Conservation (phyloP, 2,329 filamentous ascomycete genomes). For the Aspergillus fumigatus region DNA sequence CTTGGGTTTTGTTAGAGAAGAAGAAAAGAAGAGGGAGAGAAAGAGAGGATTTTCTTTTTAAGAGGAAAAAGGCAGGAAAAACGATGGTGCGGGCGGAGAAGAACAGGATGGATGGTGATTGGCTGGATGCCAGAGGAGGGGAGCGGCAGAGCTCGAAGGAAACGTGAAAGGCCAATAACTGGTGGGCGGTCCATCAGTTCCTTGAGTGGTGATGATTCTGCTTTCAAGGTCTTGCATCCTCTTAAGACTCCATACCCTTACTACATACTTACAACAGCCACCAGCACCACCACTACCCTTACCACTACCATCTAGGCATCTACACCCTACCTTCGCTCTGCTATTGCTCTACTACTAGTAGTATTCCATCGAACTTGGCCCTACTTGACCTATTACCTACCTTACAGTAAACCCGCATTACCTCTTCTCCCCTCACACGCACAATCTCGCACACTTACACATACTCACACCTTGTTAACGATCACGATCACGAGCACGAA, state of each 20-base stretch:
- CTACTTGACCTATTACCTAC: neutral
- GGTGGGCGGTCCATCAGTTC: neutral
- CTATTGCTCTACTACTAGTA: conserved; percentile 26
- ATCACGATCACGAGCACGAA: conserved; percentile 18
- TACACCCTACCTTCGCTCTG: conserved; percentile 1
- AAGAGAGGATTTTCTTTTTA: conserved; percentile 10
- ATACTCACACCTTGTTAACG: conserved; percentile 3
- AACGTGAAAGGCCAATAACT: neutral
- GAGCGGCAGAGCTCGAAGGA: conserved; percentile 7
- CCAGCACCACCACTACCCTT: neutral
- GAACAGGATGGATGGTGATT: conserved; percentile 25
- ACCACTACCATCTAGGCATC: neutral
- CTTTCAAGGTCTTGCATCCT: neutral
- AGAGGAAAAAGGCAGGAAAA: conserved; percentile 24
- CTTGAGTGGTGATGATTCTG: neutral
- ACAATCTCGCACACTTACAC: neutral
- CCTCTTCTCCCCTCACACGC: conserved; percentile 3
- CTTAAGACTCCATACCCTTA: neutral
- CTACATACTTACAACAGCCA: neutral
- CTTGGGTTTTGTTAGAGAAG: conserved; percentile 48
- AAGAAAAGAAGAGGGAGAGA: conserved; percentile 25
- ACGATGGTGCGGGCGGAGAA: conserved; percentile 26
- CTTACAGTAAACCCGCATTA: neutral
- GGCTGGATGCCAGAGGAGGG: conserved; percentile 11
- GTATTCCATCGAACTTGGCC: conserved; percentile 2